Base-by-base conservation (phyloP, 2,329 filamentous ascomycete genomes). In the Fusarium metavorans region DNA sequence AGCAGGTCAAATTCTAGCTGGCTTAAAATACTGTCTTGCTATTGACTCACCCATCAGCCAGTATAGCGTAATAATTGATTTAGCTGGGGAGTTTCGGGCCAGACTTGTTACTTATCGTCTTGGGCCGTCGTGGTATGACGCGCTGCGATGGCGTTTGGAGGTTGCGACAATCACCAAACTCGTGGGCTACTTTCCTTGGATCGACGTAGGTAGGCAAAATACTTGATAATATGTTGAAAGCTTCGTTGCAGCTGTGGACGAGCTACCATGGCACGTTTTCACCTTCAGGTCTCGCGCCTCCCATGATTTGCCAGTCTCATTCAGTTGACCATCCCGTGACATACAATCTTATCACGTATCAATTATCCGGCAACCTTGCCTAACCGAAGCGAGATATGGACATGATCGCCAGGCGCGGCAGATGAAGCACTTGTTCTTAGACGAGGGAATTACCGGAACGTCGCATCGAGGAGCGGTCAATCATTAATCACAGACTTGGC, bases 111-210 rank as follows among this genome's bases (percentile, higher is more conserved):
- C 80, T 16, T 70, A 76, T 20, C 76, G 80, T 45, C 66, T 83
- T 2, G 80, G 81, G 3, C 66, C 56, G 11, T 79, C 78, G 30
- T 83, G 81, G 81, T 71, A 75, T 14, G 73, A 78, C 8, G 71
- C 76, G 6, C 64, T 82, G 74, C 59, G 67, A 4, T 83, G 80
- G 81, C 81, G 80, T 1, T 50, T 82, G 20, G 71, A 78, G 7
- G 14, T 27, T 18, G 23, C 27, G 14, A 14, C 8, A n/a, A 9
- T 39, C 18, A 39, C 8, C 9, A n/a, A n/a, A 18, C 37, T 1
- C 8, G 9, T 16, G 6, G 14, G 14, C 14, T 8, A 18, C 6
- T 18, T 37, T 37, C 7, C 14, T 18, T 18, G 35, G 35, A 37
- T 37, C 14, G 35, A 16, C 6, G 18, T 37, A 9, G 16, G 18